Percentiles rank a stretch among this genome's conserved stretches.
These are phyloP conservation scores for Catenaria anguillulae DNA, from an alignment of 371 early-diverging fungal species.

Conservation along the genomic window DNA sequence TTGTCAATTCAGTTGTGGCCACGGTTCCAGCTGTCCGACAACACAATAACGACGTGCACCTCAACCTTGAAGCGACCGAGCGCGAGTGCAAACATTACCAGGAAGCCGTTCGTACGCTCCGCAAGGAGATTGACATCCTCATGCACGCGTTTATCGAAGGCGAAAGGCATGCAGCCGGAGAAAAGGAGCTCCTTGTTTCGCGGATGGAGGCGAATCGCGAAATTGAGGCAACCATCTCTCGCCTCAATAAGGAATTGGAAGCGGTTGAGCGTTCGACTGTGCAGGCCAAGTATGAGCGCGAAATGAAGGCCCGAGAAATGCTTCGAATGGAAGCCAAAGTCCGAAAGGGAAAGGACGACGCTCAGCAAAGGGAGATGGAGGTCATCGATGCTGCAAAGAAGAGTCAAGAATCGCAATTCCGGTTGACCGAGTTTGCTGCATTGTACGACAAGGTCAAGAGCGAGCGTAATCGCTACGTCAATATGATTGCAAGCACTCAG, in stretches of 20 bases:
- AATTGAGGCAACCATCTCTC: constrained; percentile 13
- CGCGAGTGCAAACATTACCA: constrained; percentile 21
- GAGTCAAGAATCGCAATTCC: constrained; percentile 21
- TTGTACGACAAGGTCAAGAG: constrained; percentile 37
- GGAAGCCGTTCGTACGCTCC: constrained; percentile 16
- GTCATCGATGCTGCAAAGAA: constrained; percentile 29
- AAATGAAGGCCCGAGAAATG: constrained; percentile 31
- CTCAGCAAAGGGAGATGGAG: constrained; percentile 22
- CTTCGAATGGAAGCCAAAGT: constrained; percentile 25
- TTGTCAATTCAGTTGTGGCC: not conserved
- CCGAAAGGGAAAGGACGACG: constrained; percentile 24
- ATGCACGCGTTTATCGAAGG: constrained; percentile 24
- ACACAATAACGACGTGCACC: constrained; percentile 15
- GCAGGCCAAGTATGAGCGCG: constrained; percentile 24
- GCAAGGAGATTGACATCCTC: constrained; percentile 26
- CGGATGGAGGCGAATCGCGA: constrained; percentile 4
- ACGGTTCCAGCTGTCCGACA: constrained; percentile 1
- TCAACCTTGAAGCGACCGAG: constrained; percentile 16
- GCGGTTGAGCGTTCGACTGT: constrained; percentile 6
- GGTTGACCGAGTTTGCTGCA: constrained; percentile 31
- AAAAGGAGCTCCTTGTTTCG: constrained; percentile 22
- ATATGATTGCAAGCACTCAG: constrained; percentile 32
- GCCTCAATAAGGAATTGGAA: not conserved
- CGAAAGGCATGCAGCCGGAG: constrained; percentile 21
- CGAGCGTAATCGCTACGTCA: constrained; percentile 42